These are phyloP conservation scores for Colletotrichum scovillei DNA, from an alignment of 2,329 filamentous ascomycete genomes.

Conservation along the genomic window DNA sequence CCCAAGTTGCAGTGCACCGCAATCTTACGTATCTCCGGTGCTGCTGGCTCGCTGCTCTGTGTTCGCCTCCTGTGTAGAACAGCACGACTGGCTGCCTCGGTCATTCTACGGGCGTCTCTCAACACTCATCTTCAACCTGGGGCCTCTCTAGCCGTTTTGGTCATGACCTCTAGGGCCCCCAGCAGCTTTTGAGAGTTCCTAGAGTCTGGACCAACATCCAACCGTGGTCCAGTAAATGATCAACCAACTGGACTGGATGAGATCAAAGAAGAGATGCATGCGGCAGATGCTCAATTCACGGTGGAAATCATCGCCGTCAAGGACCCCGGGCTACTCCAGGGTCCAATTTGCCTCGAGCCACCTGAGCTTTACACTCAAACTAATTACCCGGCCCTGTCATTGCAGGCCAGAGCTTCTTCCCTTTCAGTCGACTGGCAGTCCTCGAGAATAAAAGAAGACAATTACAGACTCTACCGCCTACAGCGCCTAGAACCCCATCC, in stretches of 20 bases:
- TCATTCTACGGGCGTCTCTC: constrained; percentile 3
- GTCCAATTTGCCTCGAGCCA: constrained; percentile 21
- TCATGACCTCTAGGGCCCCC: background rate
- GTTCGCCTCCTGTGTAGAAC: background rate
- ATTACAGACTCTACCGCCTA: background rate
- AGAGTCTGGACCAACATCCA: constrained; percentile 4
- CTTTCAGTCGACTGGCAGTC: background rate
- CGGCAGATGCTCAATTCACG: constrained; percentile 6
- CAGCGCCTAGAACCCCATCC: background rate
- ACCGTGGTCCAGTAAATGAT: constrained; percentile 17
- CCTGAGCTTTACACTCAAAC: constrained; percentile 19
- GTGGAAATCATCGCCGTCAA: constrained; percentile 5
- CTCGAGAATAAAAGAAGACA: background rate
- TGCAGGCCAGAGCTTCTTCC: constrained; percentile 8
- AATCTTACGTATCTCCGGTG: constrained; percentile 17
- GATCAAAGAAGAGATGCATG: background rate
- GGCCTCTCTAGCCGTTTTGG: background rate
- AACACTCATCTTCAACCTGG: constrained; percentile 6
- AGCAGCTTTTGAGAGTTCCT: background rate
- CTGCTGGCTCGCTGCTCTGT: background rate
- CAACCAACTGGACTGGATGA: background rate
- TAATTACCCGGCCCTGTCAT: constrained; percentile 24
- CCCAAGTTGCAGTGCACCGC: constrained; percentile 1
- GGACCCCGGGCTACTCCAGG: background rate
- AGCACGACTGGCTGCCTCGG: constrained; percentile 14